Evolutionary conservation across 2,329 filamentous ascomycete species (phyloP).

Genomic region (Microdochium nivale): DNA sequence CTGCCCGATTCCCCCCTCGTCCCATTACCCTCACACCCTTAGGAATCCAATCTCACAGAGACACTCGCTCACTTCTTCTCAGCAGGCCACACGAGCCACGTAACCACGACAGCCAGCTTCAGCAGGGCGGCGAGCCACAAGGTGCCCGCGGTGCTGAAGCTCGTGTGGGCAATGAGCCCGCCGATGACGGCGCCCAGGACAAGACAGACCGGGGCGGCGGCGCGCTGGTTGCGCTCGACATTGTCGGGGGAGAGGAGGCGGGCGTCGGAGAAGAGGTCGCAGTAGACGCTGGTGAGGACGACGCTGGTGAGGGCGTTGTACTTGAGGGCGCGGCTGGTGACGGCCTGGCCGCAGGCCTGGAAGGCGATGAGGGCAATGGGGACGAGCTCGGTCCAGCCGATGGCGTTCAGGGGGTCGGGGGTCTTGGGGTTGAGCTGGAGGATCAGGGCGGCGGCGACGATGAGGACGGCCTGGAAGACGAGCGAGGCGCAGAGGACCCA

Average conservation of each 20-base stretch:
- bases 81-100: slow-evolving; percentile 54
- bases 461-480: slow-evolving; percentile 38
- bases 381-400: slow-evolving; percentile 52
- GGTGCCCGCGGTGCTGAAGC: slow-evolving; percentile 39
- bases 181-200: slow-evolving; percentile 40
- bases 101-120: slow-evolving; percentile 45
- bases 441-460: slow-evolving; percentile 42
- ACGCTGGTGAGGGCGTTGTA: slow-evolving; percentile 68
- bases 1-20: too few relatives aligned
- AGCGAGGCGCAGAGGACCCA: slow-evolving; percentile 59
- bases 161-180: slow-evolving; percentile 38
- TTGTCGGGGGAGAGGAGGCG: slow-evolving; percentile 36
- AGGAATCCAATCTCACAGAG: too few relatives aligned
- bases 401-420: slow-evolving; percentile 27
- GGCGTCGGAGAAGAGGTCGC: slow-evolving; percentile 65
- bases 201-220: slow-evolving; percentile 39
- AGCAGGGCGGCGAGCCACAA: slow-evolving; percentile 51
- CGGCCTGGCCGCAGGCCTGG: slow-evolving; percentile 70
- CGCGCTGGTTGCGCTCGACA: slow-evolving; percentile 39
- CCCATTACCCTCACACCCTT: too few relatives aligned
- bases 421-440: slow-evolving; percentile 37
- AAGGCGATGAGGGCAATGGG: slow-evolving; percentile 66
- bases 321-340: slow-evolving; percentile 61
- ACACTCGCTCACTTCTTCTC: slow-evolving; percentile 17
- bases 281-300: slow-evolving; percentile 74